Evolutionary conservation across 129 eudicot genomes (phyloP).

Genomic region (Ambrosia artemisiifolia): DNA sequence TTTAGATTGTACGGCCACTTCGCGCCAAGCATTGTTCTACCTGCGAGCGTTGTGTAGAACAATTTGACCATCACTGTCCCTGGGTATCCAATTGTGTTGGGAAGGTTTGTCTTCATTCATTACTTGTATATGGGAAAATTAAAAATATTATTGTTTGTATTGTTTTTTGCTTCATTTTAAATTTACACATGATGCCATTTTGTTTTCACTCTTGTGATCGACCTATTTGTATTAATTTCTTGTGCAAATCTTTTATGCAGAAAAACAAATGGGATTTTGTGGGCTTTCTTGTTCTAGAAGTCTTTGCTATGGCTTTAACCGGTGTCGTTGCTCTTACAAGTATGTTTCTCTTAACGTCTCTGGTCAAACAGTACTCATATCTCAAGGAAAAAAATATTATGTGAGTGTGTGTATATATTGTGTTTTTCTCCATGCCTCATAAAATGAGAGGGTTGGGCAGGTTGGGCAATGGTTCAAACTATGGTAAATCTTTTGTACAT

Average conservation of each 20-base stretch:
- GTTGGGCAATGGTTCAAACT: background rate
- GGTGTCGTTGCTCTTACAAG: conserved; percentile 77
- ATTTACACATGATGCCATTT: background rate
- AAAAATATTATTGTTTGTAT: background rate
- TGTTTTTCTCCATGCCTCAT: background rate
- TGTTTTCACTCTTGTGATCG: conserved; percentile 3
- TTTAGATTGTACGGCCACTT: conserved; percentile 91
- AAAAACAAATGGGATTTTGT: conserved; percentile 97
- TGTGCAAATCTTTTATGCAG: conserved; percentile 40
- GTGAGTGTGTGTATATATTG: no score
- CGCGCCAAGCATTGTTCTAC: conserved; percentile 99
- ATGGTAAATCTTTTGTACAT: background rate
- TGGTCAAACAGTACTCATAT: background rate
- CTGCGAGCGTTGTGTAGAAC: conserved; percentile 99
- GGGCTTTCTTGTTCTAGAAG: conserved; percentile 75
- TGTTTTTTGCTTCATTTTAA: background rate
- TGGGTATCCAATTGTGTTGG: conserved; percentile 99
- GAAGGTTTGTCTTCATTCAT: conserved; percentile 53
- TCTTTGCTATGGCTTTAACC: conserved; percentile 73
- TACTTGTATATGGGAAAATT: background rate
- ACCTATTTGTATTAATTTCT: conserved; percentile 11
- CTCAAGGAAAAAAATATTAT: background rate
- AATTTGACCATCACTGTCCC: conserved; percentile 99
- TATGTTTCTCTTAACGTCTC: conserved; percentile 26
- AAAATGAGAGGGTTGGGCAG: background rate